Conservation (phyloP, 768 basidiomycete genomes). For the Russula lepida region DNA sequence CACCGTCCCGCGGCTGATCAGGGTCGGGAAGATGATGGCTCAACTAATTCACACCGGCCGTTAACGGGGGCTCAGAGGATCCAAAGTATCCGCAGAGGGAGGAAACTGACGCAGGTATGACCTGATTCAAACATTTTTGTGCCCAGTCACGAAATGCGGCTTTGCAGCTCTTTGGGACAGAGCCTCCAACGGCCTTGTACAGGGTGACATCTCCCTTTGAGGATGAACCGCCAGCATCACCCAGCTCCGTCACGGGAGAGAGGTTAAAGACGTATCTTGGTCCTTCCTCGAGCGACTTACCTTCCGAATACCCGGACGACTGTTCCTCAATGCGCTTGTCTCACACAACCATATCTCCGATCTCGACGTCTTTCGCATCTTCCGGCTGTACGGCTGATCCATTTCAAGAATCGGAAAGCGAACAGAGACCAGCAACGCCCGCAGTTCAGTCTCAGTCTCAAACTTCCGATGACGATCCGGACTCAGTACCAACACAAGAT, state of each 20-base stretch:
- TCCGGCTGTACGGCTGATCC: neutral
- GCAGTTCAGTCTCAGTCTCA: neutral
- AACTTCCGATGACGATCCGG: neutral
- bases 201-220: slow-evolving; percentile 27
- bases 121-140: neutral
- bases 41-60: neutral
- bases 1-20: neutral
- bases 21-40: slow-evolving; percentile 3
- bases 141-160: neutral
- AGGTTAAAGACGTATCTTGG: slow-evolving; percentile 22
- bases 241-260: slow-evolving; percentile 17
- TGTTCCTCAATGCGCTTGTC: neutral
- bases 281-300: slow-evolving; percentile 7
- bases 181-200: slow-evolving; percentile 38
- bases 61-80: slow-evolving; percentile 32
- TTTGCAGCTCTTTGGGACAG: slow-evolving; percentile 41
- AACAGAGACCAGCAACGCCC: neutral
- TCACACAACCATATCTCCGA: slow-evolving; percentile 10
- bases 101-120: slow-evolving; percentile 45
- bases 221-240: neutral
- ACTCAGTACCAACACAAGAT: neutral
- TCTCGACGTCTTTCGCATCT: neutral
- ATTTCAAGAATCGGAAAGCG: neutral
- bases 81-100: slow-evolving; percentile 38
- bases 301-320: neutral